Base-by-base conservation (phyloP, 805 yeast genomes). In the Lachancea meyersii region DNA sequence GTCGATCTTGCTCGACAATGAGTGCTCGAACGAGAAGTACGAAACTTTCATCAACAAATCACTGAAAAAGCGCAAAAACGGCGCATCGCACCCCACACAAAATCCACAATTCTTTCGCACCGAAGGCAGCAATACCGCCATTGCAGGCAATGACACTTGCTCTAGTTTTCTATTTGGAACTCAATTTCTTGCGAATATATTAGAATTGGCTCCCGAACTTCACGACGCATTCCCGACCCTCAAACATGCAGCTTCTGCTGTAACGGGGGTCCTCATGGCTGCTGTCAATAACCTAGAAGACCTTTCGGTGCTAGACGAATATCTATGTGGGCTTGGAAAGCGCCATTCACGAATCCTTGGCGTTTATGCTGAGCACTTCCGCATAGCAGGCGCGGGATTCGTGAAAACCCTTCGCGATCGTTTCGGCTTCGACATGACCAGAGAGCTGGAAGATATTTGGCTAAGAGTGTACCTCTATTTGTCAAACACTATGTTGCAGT, bases 181-280 rank as follows among this genome's bases (percentile, higher is more conserved):
- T 41, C 94, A 86, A 58, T 75, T 86, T 57, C 85, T 84, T 62
- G 74, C 78, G 41, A 86, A 84, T 54, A 63, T 86, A 38, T 65
- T 85, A 26, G 60, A 75, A 0, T 73, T 77, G 72, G 76, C 73
- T 50, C 79, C 86, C 0, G 66, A 65, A 10, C 67, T 86, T 48
- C 86, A 80, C 50, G 70, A 67, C 31, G 56, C 78, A 54, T 84
- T 82, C 58, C 94, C 95, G 0, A 76, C 84, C 5, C 76, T 85
- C 48, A 75, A 75, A 48, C 87, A 83, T 57, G 94, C 86, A 63
- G 87, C 91, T 1, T 74, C 77, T n/a, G 76, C 88, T 7, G 81
- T 86, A 66, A 86, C 89, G 0, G 88, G 89, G 4, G 86, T 86
- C 16, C 60, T 86, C 51, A 75, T 83, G 23, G 70, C 77, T 28